phyloP scores from a whole-genome alignment of 148 eudicot genomes.

The Fagopyrum homotropicum region DNA sequence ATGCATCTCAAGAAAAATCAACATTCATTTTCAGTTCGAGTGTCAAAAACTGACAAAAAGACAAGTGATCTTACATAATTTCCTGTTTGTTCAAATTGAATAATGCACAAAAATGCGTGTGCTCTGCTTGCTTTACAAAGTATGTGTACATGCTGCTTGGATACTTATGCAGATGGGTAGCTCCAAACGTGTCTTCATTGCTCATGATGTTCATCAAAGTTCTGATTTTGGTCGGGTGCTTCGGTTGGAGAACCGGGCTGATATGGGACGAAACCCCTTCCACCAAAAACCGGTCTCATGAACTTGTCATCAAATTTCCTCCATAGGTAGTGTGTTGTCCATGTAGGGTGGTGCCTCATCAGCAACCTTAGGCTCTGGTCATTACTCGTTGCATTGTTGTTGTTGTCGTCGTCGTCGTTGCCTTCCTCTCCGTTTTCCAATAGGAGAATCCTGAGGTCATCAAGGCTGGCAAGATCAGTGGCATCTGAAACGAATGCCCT shows the following conservation, averaged over 20 bases:
- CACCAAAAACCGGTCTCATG: slow-evolving; percentile 97
- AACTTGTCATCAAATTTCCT: slow-evolving; percentile 84
- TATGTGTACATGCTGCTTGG: not conserved
- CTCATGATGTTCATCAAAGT: slow-evolving; percentile 15
- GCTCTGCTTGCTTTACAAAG: slow-evolving; percentile 4
- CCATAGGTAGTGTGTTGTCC: slow-evolving; percentile 72
- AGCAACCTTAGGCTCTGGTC: slow-evolving; percentile 31
- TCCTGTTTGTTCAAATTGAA: not conserved
- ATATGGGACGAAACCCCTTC: slow-evolving; percentile 79
- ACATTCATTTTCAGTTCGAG: not conserved
- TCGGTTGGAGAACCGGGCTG: slow-evolving; percentile 77
- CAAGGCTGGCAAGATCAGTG: slow-evolving; percentile 51
- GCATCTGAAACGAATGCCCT: slow-evolving; percentile 31
- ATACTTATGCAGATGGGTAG: not conserved
- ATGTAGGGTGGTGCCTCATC: slow-evolving; percentile 48
- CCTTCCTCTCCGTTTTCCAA: slow-evolving; percentile 19
- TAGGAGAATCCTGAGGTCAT: slow-evolving; percentile 43
- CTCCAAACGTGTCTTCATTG: slow-evolving; percentile 4
- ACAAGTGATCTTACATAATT: slow-evolving; percentile 4
- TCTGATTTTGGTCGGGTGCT: slow-evolving; percentile 24
- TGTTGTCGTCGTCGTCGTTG: not conserved
- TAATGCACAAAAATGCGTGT: not conserved
- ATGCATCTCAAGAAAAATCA: not conserved
- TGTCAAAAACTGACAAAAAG: not conserved
- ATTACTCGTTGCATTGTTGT: slow-evolving; percentile 19